Conservation (phyloP, 1,139 yeast species). For the Blastobotrys proliferans region DNA sequence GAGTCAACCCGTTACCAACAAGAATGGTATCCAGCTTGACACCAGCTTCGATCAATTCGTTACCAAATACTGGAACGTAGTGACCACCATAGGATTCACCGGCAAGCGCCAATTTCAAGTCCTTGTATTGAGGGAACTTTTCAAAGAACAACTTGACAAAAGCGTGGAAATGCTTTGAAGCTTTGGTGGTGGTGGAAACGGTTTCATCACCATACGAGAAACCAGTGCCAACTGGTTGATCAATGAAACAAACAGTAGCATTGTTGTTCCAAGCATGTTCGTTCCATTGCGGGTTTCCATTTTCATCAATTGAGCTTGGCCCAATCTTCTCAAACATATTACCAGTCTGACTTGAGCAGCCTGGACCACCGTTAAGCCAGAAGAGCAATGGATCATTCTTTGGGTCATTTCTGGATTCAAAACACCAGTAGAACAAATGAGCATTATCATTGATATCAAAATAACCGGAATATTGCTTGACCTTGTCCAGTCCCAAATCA, state of each 20-base stretch:
- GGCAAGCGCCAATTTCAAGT: constrained; percentile 70
- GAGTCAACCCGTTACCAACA: constrained; percentile 84
- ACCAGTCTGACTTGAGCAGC: constrained; percentile 64
- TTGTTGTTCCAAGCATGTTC: constrained; percentile 68
- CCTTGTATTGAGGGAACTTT: constrained; percentile 59
- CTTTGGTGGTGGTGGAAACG: constrained; percentile 61
- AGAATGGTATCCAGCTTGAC: constrained; percentile 63
- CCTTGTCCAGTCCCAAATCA: constrained; percentile 24
- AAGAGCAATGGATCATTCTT: constrained; percentile 57
- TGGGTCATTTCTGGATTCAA: constrained; percentile 68
- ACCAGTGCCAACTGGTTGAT: constrained; percentile 79
- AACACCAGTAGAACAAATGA: constrained; percentile 79
- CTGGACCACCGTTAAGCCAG: constrained; percentile 78
- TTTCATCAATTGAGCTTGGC: constrained; percentile 51
- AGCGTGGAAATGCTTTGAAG: constrained; percentile 75
- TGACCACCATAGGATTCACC: constrained; percentile 92
- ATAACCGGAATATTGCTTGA: constrained; percentile 63
- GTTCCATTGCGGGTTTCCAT: constrained; percentile 51
- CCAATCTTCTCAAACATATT: constrained; percentile 64
- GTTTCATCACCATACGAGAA: constrained; percentile 35
- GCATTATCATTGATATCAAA: constrained; percentile 72
- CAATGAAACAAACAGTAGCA: constrained; percentile 66
- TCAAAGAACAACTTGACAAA: constrained; percentile 74
- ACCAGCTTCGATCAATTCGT: constrained; percentile 51
- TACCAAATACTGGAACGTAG: constrained; percentile 75